phyloP scores from a whole-genome alignment of 2,329 filamentous ascomycete genomes.

The Rhinocladiella similis region DNA sequence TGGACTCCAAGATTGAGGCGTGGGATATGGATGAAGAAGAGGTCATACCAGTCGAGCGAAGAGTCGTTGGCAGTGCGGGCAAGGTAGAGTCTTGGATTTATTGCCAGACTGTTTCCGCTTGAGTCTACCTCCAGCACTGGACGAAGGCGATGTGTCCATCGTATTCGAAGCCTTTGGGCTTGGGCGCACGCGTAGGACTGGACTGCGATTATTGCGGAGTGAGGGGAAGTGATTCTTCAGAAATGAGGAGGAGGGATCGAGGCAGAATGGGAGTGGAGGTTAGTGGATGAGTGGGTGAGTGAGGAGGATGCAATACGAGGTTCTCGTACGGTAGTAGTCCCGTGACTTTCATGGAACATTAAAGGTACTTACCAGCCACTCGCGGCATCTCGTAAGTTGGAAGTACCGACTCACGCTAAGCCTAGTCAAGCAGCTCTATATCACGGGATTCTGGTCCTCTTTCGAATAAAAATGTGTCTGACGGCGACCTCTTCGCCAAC shows the following conservation, averaged over 20 bases:
- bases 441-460: background rate
- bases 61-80: constrained; percentile 49
- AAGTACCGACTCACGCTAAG: background rate
- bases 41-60: constrained; percentile 43
- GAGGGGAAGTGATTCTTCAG: background rate
- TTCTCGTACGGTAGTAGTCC: too few relatives aligned
- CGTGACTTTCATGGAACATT: too few relatives aligned
- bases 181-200: background rate
- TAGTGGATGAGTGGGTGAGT: too few relatives aligned
- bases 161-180: background rate
- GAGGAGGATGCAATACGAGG: too few relatives aligned
- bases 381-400: background rate
- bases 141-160: constrained; percentile 22
- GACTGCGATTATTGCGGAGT: background rate
- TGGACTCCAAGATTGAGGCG: constrained; percentile 4
- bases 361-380: background rate
- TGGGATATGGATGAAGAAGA: background rate
- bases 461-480: too few relatives aligned
- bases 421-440: background rate
- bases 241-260: background rate
- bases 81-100: constrained; percentile 48
- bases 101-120: constrained; percentile 32
- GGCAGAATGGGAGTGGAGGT: background rate
- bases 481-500: too few relatives aligned
- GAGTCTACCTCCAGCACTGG: constrained; percentile 18